Base-by-base conservation (phyloP, 208 protist genomes). In the Histomonas meleagridis region DNA sequence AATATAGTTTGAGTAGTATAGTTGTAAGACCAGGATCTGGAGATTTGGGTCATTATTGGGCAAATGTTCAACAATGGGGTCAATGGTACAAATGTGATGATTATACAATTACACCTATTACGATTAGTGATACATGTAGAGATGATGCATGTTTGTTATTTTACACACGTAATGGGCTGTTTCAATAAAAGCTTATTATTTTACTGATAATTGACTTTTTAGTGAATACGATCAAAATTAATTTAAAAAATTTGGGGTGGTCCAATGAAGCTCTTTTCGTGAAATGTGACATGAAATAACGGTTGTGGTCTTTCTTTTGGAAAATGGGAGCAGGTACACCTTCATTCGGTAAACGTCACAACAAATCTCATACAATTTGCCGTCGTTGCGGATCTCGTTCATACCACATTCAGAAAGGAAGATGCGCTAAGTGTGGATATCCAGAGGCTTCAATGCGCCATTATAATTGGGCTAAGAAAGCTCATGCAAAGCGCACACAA, bases 381-480 rank as follows among this genome's bases (percentile, higher is more conserved):
- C 91, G 91, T 18, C 91, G 91, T 32, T 92, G 91, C 35, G 91
- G 91, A 28, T 35, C 70, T 32, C 49, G 91, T 46, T 92, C 48
- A 23, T 70, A n/a, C 57, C 91, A 92, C 23, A 62, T 81, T 28
- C 60, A 60, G 49, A 92, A 92, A 43, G 79, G 60, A 7, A 65
- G 49, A 49, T 92, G 91, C 91, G 91, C 91, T 23, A 43, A 53
- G 55, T 92, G 91, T 35, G 91, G 91, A 32, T 92, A 90, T 49
- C 91, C 91, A 60, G 91, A 92, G 70, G 35, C 55, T 18, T 55
- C 70, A 81, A 92, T 92, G 91, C 91, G 91, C 70, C 91, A 81
- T 40, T 92, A 92, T 55, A 53, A 76, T 43, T 92, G 91, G 91
- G 62, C 0, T 26, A 70, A 92, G 62, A 92, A 92, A 55, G 91